Percentiles rank a stretch among this genome's conserved stretches.
Conservation (phyloP, 208 protist species). For the Phytomonas francai region DNA sequence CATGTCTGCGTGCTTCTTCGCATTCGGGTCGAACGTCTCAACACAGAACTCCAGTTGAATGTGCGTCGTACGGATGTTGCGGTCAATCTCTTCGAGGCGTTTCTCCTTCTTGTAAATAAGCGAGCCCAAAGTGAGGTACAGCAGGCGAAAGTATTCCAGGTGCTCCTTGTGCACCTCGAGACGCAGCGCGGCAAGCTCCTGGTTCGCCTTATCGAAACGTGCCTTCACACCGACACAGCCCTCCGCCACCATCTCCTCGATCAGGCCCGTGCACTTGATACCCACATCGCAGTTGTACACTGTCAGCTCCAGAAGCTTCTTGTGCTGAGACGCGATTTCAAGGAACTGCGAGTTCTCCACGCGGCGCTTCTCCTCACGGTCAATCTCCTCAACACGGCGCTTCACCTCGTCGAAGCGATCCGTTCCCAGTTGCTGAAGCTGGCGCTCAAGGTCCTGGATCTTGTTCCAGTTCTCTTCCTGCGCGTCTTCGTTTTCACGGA, state of each 20-base stretch:
- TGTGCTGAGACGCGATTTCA: constrained; percentile 64
- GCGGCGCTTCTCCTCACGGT: constrained; percentile 72
- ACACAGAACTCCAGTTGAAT: constrained; percentile 79
- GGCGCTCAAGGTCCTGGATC: constrained; percentile 74
- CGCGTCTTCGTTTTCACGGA: constrained; percentile 61
- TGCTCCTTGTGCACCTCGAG: constrained; percentile 80
- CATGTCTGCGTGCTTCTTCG: constrained; percentile 67
- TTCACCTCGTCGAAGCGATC: constrained; percentile 82
- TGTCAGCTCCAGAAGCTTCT: constrained; percentile 78
- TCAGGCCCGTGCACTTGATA: constrained; percentile 51
- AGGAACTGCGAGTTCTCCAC: constrained; percentile 80
- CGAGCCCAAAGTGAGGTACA: constrained; percentile 75
- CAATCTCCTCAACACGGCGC: constrained; percentile 77
- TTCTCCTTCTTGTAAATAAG: constrained; percentile 77
- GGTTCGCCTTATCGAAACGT: constrained; percentile 68
- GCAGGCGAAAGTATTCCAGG: constrained; percentile 62
- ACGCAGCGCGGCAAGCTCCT: constrained; percentile 54
- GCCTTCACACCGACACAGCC: constrained; percentile 59
- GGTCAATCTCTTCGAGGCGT: constrained; percentile 68
- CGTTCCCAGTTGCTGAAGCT: constrained; percentile 65
- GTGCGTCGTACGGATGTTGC: constrained; percentile 65
- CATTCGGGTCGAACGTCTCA: constrained; percentile 75
- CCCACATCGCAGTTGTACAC: constrained; percentile 79
- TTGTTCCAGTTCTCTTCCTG: constrained; percentile 74
- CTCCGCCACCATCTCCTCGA: constrained; percentile 70